phyloP scores from a whole-genome alignment of 345 rosid species.

The Syzygium grande region DNA sequence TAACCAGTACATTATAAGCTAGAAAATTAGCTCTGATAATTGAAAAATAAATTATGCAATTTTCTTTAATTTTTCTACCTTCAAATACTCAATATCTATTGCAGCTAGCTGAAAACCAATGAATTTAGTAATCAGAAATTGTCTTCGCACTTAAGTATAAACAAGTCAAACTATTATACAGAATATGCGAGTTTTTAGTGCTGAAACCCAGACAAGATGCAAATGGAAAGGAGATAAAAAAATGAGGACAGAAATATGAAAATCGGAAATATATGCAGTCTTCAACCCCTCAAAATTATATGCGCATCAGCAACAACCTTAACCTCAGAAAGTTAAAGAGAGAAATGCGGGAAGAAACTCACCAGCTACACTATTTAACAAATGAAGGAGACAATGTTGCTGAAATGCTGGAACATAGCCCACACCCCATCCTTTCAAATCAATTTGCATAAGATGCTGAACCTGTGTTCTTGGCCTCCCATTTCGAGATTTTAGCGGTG shows the following conservation, averaged over 20 bases:
- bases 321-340: background rate
- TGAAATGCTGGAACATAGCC: conserved; percentile 91
- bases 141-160: background rate
- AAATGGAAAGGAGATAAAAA: background rate
- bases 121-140: background rate
- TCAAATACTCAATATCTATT: background rate
- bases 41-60: background rate
- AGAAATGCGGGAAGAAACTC: background rate
- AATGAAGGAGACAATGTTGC: conserved; percentile 96
- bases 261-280: background rate
- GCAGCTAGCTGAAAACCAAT: background rate
- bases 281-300: background rate
- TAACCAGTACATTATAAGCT: background rate
- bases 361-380: conserved; percentile 98
- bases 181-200: background rate
- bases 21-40: background rate
- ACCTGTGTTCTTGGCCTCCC: conserved; percentile 89
- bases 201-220: background rate
- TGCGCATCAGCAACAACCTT: background rate
- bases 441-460: conserved; percentile 94
- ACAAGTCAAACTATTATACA: background rate
- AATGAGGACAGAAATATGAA: background rate
- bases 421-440: conserved; percentile 96
- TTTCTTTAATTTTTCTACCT: background rate
- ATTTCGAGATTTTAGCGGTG: conserved; percentile 74